A percentile compares a stretch with the other conserved stretches of the same genome.
Evolutionary conservation across 805 yeast genomes (phyloP).

Genomic region (Blastobotrys terrestris): DNA sequence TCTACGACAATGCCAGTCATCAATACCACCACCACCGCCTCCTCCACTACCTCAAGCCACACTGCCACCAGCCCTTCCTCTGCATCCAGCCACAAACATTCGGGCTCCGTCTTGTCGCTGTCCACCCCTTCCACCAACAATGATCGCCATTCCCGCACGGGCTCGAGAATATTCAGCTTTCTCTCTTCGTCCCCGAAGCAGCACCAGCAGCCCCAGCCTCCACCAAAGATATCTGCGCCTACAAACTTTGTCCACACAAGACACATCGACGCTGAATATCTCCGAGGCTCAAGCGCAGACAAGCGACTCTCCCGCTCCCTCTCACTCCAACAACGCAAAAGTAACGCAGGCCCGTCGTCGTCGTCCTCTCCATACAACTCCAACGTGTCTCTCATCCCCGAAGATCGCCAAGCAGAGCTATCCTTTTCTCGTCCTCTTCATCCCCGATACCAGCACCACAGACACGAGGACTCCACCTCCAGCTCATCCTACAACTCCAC

Average conservation of each 20-base stretch:
- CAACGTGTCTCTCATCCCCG: neutral
- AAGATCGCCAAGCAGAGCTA: neutral
- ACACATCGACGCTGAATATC: conserved; percentile 18
- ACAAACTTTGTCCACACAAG: conserved; percentile 21
- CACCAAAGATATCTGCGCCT: conserved; percentile 17
- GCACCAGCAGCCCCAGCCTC: neutral
- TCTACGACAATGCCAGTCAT: too few relatives aligned
- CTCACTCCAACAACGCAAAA: neutral
- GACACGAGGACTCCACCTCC: conserved; percentile 3
- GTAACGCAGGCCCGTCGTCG: neutral
- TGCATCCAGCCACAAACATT: neutral
- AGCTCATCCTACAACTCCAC: neutral
- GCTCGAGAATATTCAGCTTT: neutral
- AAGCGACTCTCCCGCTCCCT: neutral
- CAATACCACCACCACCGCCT: too few relatives aligned
- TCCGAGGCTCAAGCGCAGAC: conserved; percentile 3
- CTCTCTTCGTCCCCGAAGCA: neutral
- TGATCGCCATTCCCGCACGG: neutral
- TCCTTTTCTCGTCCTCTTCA: neutral
- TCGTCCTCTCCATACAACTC: neutral
- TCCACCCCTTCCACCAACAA: neutral
- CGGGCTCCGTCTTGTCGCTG: neutral
- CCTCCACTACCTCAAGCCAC: neutral
- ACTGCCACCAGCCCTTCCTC: too few relatives aligned
- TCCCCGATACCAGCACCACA: neutral